Evolutionary conservation across 225 moss, liverwort and hornwort genomes (phyloP).

Genomic region (Marchantia paleacea): DNA sequence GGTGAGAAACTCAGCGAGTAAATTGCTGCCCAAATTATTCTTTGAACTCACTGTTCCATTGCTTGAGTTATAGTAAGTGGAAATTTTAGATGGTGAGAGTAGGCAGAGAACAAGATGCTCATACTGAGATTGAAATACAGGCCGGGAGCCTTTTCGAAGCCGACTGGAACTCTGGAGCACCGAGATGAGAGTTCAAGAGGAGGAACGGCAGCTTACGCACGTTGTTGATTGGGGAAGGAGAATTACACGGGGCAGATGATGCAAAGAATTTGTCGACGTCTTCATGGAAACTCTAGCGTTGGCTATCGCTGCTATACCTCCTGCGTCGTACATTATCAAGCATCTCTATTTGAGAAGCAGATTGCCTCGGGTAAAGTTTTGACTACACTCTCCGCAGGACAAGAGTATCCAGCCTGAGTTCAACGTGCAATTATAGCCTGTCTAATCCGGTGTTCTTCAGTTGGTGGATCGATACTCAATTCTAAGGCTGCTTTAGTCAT

Average conservation of each 20-base stretch:
- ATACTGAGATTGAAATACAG: not conserved
- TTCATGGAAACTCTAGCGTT: conserved; percentile 22
- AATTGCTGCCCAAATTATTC: not conserved
- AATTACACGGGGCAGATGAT: not conserved
- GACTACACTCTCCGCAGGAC: not conserved
- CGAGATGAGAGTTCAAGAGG: not conserved
- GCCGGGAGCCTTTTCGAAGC: not conserved
- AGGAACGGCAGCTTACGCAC: not conserved
- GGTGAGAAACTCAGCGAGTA: not conserved
- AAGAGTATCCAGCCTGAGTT: not conserved
- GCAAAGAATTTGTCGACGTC: not conserved
- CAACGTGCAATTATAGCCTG: not conserved
- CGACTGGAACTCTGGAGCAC: not conserved
- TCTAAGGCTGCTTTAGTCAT: too few species aligned
- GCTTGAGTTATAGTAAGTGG: too few species aligned
- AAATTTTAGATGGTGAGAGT: not conserved
- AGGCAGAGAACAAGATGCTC: not conserved
- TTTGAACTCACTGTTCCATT: not conserved
- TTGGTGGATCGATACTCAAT: not conserved
- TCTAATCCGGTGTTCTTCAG: not conserved
- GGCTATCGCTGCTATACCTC: conserved; percentile 32
- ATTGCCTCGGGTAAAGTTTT: conserved; percentile 37
- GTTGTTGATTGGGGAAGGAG: not conserved
- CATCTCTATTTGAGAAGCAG: conserved; percentile 34
- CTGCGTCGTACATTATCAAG: conserved; percentile 23